Percentiles rank a stretch among this genome's conserved stretches.
phyloP scores from a whole-genome alignment of 768 basidiomycete species.

The Lactifluus piperatus region DNA sequence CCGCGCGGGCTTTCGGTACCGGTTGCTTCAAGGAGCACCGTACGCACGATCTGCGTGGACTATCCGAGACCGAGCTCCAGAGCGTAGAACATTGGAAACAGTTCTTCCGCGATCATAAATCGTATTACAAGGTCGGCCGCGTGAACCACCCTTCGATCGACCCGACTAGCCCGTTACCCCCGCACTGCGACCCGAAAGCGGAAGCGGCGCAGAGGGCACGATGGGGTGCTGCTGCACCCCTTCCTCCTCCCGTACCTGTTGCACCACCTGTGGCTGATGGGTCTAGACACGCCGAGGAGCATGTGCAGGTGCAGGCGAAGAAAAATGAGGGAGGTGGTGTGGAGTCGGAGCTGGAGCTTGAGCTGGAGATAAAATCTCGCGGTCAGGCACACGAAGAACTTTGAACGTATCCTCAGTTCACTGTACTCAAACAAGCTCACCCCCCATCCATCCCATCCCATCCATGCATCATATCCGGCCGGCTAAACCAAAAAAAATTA shows the following conservation, averaged over 20 bases:
- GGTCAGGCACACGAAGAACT: constrained; percentile 15
- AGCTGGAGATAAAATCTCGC: no score
- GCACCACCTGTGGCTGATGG: neutral
- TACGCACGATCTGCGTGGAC: constrained; percentile 84
- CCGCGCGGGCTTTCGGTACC: constrained; percentile 87
- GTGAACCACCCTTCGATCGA: constrained; percentile 73
- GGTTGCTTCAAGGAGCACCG: constrained; percentile 88
- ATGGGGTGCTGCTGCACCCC: constrained; percentile 24
- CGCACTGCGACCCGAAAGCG: constrained; percentile 64
- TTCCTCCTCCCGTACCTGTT: no score
- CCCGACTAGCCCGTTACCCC: constrained; percentile 62
- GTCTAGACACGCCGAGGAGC: neutral
- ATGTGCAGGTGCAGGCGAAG: neutral
- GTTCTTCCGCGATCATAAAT: constrained; percentile 77
- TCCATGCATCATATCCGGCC: neutral
- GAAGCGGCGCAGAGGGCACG: constrained; percentile 19
- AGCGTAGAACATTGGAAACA: constrained; percentile 81
- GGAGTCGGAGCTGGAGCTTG: neutral
- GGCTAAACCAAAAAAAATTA: neutral
- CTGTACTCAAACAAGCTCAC: no score
- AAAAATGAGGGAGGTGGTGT: neutral
- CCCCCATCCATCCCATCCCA: no score
- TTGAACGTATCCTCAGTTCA: no score
- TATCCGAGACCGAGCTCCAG: constrained; percentile 64
- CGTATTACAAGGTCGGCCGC: constrained; percentile 69